Conservation (phyloP, 768 basidiomycete species). For the Boletales sp. region DNA sequence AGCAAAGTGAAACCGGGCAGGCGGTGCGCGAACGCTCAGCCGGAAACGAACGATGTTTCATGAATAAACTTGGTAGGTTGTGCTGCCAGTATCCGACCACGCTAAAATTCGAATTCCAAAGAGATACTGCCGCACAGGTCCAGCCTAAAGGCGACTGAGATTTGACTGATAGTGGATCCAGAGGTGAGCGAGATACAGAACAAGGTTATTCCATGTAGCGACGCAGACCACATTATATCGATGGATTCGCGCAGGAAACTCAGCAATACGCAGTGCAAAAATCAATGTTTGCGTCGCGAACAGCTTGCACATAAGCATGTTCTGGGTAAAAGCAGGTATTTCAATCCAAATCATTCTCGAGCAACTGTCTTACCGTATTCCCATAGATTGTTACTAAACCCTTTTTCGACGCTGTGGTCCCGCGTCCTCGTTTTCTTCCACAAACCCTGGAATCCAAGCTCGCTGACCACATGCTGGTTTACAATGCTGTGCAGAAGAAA, state of each 20-base stretch:
- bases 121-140: too few species aligned
- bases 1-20: too few species aligned
- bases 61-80: too few species aligned
- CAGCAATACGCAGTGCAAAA: constrained; percentile 34
- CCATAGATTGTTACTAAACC: constrained; percentile 50
- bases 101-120: too few species aligned
- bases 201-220: too few species aligned
- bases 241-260: not conserved
- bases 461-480: constrained; percentile 34
- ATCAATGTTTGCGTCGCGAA: constrained; percentile 39
- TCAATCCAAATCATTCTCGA: not conserved
- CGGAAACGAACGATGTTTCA: too few species aligned
- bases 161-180: too few species aligned
- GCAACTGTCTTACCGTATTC: constrained; percentile 49
- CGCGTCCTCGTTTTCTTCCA: constrained; percentile 47
- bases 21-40: too few species aligned
- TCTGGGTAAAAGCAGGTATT: constrained; percentile 31
- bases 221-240: too few species aligned
- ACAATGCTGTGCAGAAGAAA: constrained; percentile 42
- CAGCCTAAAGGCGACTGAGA: too few species aligned
- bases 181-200: too few species aligned
- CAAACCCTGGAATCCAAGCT: constrained; percentile 64
- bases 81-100: too few species aligned
- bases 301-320: constrained; percentile 62
- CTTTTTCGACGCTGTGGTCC: constrained; percentile 43